A percentile compares a stretch with the other conserved stretches of the same genome.
Evolutionary conservation across 495 filamentous ascomycete species (phyloP).

Genomic region (Podospora sp.): DNA sequence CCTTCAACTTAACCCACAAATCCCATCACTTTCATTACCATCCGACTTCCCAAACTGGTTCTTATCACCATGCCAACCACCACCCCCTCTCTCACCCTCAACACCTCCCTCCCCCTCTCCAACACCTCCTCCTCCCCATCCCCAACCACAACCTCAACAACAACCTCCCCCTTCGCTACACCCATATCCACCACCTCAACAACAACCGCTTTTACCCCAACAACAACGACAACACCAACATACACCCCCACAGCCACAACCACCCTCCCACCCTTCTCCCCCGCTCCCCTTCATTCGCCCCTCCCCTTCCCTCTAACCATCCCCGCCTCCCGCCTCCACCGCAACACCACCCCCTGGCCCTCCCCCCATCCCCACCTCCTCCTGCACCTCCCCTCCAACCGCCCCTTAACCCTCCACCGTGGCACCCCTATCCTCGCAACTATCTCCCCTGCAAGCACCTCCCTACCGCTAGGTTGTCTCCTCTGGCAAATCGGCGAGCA

Average conservation of each 20-base stretch:
- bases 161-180: neutral
- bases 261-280: neutral
- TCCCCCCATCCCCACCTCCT: neutral
- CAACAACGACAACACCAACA: neutral
- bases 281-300: neutral
- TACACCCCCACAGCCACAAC: neutral
- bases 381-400: neutral
- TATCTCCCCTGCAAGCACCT: neutral
- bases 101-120: neutral
- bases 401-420: neutral
- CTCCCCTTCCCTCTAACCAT: neutral
- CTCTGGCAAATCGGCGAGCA: neutral
- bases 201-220: neutral
- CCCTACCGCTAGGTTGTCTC: neutral
- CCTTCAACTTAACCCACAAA: too few relatives aligned
- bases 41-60: too few relatives aligned
- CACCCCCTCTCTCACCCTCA: too few relatives aligned
- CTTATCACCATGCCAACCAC: too few relatives aligned
- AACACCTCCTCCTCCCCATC: neutral
- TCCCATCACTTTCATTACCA: too few relatives aligned
- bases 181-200: neutral
- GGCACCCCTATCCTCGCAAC: neutral
- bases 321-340: neutral
- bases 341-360: slow-evolving; percentile 7
- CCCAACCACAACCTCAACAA: neutral